Evolutionary conservation across 2,329 filamentous ascomycete genomes (phyloP), one percentile per base, ranked within the genome.

Genomic region (Cercospora beticola): DNA sequence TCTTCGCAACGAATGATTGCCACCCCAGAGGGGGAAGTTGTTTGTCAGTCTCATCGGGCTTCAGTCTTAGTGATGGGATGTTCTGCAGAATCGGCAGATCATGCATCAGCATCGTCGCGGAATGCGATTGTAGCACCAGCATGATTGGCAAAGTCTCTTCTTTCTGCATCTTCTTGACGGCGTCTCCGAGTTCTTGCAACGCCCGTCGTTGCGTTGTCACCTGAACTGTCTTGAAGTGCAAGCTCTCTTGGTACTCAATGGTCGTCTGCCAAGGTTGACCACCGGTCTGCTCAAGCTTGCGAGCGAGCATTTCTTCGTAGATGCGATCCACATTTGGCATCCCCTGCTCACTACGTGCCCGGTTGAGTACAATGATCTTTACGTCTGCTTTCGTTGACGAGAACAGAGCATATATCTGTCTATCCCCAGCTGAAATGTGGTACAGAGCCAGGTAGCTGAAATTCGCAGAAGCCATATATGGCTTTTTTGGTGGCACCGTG

Each of bases 341-440:
- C 31, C 94, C 92, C 75, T 96, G 91, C 5, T 88, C 86, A 73
- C 97, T 94, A 73, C 90, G 90, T 57, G 87, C 89, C 76, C 90
- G 91, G 77, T 95, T 94, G 43, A 97, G 85, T n/a, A 97, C 90
- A 62, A 98, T 86, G 62, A 99, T 88, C 75, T 97, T 88, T 0
- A 94, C 95, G 74, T 95, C 89, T 12, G 89, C 86, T 71, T 87
- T 90, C 0, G 88, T 88, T 0, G 93, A 94, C 0, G 94, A 98
- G 80, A 99, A 97, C 5, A 99, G 79, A 0, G 93, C 94, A 78
- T 97, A 98, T 62, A 99, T 90, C 76, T 99, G 94, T 40, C 93
- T 88, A 67, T 99, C 94, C 3, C 94, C 93, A 12, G 93, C 90
- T 56, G 90, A 90, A 76, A 99, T 91, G 80, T 99, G 95, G 67